These are phyloP conservation scores for Candida multigemmis DNA, from an alignment of 805 yeast genomes.

Conservation along the genomic window DNA sequence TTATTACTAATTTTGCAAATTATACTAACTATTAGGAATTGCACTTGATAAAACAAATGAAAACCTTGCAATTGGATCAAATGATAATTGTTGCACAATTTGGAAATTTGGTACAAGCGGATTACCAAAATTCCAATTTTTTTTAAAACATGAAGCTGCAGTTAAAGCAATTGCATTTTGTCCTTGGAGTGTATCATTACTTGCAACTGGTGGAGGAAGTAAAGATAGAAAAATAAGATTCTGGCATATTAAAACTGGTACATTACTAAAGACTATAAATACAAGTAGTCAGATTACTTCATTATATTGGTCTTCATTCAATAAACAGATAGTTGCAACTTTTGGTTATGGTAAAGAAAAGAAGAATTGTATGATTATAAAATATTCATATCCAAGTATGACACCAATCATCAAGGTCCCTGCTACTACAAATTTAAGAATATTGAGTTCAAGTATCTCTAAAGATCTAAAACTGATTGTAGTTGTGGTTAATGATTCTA, in stretches of 20 bases:
- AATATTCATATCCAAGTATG: slow-evolving; percentile 64
- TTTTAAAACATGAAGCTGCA: slow-evolving; percentile 70
- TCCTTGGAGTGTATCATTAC: slow-evolving; percentile 75
- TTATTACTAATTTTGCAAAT: neutral
- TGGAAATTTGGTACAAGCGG: slow-evolving; percentile 51
- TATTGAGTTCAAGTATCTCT: slow-evolving; percentile 57
- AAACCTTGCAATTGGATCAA: slow-evolving; percentile 73
- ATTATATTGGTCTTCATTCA: slow-evolving; percentile 60
- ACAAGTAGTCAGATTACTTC: slow-evolving; percentile 76
- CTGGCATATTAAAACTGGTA: slow-evolving; percentile 82
- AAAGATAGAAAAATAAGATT: slow-evolving; percentile 72
- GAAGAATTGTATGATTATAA: slow-evolving; percentile 43
- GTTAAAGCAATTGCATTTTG: slow-evolving; percentile 86
- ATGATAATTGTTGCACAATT: slow-evolving; percentile 70
- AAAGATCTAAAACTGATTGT: slow-evolving; percentile 58
- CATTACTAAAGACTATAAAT: slow-evolving; percentile 45
- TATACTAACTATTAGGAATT: slow-evolving; percentile 35
- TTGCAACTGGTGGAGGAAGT: slow-evolving; percentile 90
- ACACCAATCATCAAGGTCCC: slow-evolving; percentile 37
- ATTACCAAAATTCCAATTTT: slow-evolving; percentile 36
- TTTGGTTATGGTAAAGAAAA: slow-evolving; percentile 67
- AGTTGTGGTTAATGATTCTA: slow-evolving; percentile 71
- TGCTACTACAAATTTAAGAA: slow-evolving; percentile 44
- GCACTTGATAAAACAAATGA: slow-evolving; percentile 45
- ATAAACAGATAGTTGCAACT: slow-evolving; percentile 63